Conservation (phyloP, 2,329 filamentous ascomycete species). For the Arthrobotrys pseudoclavata region DNA sequence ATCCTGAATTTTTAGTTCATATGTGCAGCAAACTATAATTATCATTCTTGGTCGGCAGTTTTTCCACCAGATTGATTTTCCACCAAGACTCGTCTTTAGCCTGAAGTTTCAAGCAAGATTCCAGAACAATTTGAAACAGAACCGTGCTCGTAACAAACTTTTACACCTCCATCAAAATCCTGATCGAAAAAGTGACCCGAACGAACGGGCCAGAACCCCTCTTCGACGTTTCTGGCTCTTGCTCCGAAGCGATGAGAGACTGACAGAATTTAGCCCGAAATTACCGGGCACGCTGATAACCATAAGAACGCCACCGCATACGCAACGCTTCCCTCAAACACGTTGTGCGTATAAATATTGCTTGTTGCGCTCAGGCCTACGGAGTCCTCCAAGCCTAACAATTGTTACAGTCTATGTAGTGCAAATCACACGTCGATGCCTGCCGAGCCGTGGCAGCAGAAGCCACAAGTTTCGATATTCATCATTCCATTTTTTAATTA, state of each 20-base stretch:
- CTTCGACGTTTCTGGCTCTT: slow-evolving; percentile 30
- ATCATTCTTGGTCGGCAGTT: slow-evolving; percentile 30
- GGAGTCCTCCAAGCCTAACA: slow-evolving; percentile 33
- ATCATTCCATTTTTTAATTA: slow-evolving; percentile 18
- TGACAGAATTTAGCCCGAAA: slow-evolving; percentile 54
- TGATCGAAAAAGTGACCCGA: slow-evolving; percentile 3
- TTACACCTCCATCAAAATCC: slow-evolving; percentile 1
- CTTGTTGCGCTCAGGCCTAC: slow-evolving; percentile 51
- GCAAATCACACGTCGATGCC: slow-evolving; percentile 41
- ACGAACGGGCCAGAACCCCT: slow-evolving; percentile 20
- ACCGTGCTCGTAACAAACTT: slow-evolving; percentile 46
- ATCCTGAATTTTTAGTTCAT: slow-evolving; percentile 29
- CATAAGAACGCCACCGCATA: slow-evolving; percentile 22
- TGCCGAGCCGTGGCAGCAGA: slow-evolving; percentile 14
- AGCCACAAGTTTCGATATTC: slow-evolving; percentile 6
- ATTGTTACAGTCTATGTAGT: slow-evolving; percentile 31
- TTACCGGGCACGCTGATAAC: slow-evolving; percentile 22
- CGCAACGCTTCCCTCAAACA: slow-evolving; percentile 40
- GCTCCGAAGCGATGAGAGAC: slow-evolving; percentile 36
- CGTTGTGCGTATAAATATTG: slow-evolving; percentile 46
- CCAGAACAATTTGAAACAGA: slow-evolving; percentile 59
- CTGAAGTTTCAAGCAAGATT: slow-evolving; percentile 51
- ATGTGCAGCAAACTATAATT: slow-evolving; percentile 5
- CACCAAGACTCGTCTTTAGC: slow-evolving; percentile 45
- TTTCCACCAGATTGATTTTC: slow-evolving; percentile 16